phyloP scores from a whole-genome alignment of 2,329 filamentous ascomycete species.

The Microdochium trichocladiopsis region DNA sequence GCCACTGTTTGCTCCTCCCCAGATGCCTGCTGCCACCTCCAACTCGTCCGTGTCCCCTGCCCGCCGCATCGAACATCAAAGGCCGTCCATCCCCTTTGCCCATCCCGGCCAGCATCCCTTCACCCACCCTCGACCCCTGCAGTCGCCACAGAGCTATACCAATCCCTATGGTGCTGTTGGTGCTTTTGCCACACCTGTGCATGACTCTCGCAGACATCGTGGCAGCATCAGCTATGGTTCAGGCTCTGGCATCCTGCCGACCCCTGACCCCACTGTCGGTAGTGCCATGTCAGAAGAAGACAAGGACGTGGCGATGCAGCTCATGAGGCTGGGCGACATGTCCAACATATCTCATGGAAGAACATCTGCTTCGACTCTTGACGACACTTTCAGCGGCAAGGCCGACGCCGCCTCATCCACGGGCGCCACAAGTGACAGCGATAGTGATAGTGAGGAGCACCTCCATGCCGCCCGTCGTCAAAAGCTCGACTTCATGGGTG shows the following conservation, averaged over 20 bases:
- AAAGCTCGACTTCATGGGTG: conserved; percentile 39
- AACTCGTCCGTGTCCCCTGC: conserved; percentile 94
- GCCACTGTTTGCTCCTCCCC: conserved; percentile 87
- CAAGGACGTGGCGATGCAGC: conserved; percentile 87
- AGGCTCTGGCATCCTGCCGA: conserved; percentile 65
- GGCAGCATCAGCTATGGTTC: conserved; percentile 52
- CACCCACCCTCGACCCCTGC: conserved; percentile 67
- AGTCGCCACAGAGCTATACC: conserved; percentile 74
- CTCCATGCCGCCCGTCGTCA: conserved; percentile 52
- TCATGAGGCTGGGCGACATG: conserved; percentile 92
- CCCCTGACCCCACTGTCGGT: conserved; percentile 92
- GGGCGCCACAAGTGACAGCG: conserved; percentile 67
- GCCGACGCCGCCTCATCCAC: conserved; percentile 82
- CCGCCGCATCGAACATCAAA: conserved; percentile 67
- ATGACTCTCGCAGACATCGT: conserved; percentile 59
- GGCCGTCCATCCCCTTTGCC: conserved; percentile 68
- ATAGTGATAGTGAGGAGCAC: conserved; percentile 57
- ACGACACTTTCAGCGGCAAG: conserved; percentile 87
- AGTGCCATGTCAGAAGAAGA: conserved; percentile 96
- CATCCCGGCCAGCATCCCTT: conserved; percentile 74
- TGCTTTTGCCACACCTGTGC: conserved; percentile 55
- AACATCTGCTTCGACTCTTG: conserved; percentile 85
- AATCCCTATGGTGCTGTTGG: conserved; percentile 45
- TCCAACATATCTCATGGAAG: conserved; percentile 90
- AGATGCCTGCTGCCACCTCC: conserved; percentile 91